Evolutionary conservation across 2,329 filamentous ascomycete species (phyloP), one percentile per base, ranked within the genome.

Genomic region (Penicillium rolfsii): DNA sequence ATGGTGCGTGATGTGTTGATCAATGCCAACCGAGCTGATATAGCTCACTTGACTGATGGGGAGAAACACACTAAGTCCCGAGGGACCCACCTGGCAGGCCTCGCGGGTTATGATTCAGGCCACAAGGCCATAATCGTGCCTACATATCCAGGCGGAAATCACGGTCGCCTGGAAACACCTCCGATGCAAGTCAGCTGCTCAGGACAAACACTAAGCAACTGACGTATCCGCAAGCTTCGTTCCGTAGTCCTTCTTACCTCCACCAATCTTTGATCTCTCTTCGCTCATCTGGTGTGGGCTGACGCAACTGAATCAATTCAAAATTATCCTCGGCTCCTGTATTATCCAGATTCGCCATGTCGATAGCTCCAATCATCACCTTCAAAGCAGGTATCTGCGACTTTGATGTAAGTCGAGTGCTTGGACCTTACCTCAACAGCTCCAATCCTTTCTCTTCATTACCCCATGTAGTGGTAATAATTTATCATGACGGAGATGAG

Each of bases 321-420:
- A 26, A 30, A 14, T 45, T 9, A 58, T 19, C 58, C 48, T 16
- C 48, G 28, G 48, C 19, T 28, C 35, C 45, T 22, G 54, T 35
- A 49, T 26, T 46, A 12, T 14, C 5, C 9, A 22, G 8, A 38
- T 62, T 55, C 68, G 81, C 63, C 66, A 97, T 97, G 93, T 91
- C 93, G 64, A 88, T 91, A 78, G 77, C 84, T 68, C 93, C 94
- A 35, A 85, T 97, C 74, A 93, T 98, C 76, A 96, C 93, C 16
- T 98, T 98, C 85, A 97, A 97, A 84, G 94, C 94, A 66, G 94
- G 94, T 77, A 87, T 86, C 77, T 98, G 94, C 80, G 88, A 95
- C 56, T 77, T 94, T 63, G 89, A 93, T 76, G 93, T 96, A 81
- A 74, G 89, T 83, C 41, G 41, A 55, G 26, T 19, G 48, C 19